Base-by-base conservation (phyloP, 2,329 filamentous ascomycete genomes). In the Aspergillus thermomutatus region DNA sequence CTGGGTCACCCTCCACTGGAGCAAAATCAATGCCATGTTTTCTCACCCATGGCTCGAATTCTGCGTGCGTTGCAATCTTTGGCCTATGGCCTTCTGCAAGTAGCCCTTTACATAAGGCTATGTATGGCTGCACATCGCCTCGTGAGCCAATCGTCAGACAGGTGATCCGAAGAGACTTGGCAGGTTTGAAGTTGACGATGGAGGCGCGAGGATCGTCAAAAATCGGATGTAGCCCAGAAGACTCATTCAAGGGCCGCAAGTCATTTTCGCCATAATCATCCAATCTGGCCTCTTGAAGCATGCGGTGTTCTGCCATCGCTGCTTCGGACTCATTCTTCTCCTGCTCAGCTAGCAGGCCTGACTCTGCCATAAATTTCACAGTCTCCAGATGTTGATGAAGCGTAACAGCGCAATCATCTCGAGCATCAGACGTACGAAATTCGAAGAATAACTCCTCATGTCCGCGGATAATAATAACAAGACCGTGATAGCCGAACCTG, bases 401-500 rank as follows among this genome's bases (percentile, higher is more conserved):
- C 4, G 89, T 95, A 28, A 96, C 84, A 2, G 89, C 86, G 69
- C 92, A 97, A 72, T 97, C 93, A 67, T 99, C 93, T 54, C 94
- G 87, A 56, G 87, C 82, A 34, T 92, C 92, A 1, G 83, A 79
- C 49, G 87, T 83, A 52, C 84, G 83, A 69, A 97, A 97, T 71
- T 99, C 93, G 67, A 99, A 97, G 73, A 97, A 97, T 0, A 99
- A 78, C 73, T 97, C 94, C 71, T 97, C 94, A 60, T 97, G 91
- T 0, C 92, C 94, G 53, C 89, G 87, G 61, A 99, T 95, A 4
- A 96, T 89, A n/a, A 97, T 80, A 0, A 96, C 91, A 43, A 99
- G 82, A 4, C 92, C 94, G 21, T 91, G 89, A 65, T 96, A 97
- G 6, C 92, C 91, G 66, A 96, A 90, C 1, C 92, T 86, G 69